phyloP scores from a whole-genome alignment of 2,329 filamentous ascomycete genomes.

The Clarireedia sp. region DNA sequence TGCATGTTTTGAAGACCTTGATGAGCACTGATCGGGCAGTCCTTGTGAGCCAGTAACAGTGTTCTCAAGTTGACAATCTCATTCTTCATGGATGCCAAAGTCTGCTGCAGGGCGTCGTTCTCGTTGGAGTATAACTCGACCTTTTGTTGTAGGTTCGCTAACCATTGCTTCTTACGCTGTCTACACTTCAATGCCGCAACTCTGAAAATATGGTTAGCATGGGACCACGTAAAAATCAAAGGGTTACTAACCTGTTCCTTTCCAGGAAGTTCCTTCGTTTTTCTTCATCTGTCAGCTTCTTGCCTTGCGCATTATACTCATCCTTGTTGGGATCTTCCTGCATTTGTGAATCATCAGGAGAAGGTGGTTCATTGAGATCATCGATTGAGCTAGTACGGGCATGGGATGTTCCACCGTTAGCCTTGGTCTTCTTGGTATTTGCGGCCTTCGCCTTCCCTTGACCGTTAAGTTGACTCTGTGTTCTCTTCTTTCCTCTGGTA shows the following conservation, averaged over 20 bases:
- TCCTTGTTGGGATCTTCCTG: constrained; percentile 45
- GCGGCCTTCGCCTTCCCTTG: constrained; percentile 45
- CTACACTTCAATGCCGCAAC: constrained; percentile 95
- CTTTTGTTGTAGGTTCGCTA: constrained; percentile 87
- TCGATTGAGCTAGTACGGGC: constrained; percentile 20
- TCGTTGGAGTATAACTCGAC: constrained; percentile 89
- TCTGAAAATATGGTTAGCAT: constrained; percentile 38
- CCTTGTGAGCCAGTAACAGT: constrained; percentile 85
- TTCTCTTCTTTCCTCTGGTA: constrained; percentile 62
- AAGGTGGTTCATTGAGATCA: constrained; percentile 20
- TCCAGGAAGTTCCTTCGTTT: constrained; percentile 98
- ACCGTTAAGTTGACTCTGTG: constrained; percentile 66
- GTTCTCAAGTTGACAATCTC: constrained; percentile 95
- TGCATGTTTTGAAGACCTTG: constrained; percentile 47
- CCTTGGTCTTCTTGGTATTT: constrained; percentile 65
- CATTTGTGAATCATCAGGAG: constrained; percentile 15
- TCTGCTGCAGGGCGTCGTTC: constrained; percentile 78
- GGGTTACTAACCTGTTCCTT: constrained; percentile 68
- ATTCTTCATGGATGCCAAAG: constrained; percentile 77
- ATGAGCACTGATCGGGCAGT: constrained; percentile 85
- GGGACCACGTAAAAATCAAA: neutral
- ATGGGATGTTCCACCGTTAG: constrained; percentile 35
- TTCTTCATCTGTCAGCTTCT: constrained; percentile 90
- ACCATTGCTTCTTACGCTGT: constrained; percentile 98
- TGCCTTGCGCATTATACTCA: constrained; percentile 51